A percentile compares a stretch with the other conserved stretches of the same genome.
Evolutionary conservation across 306 rosid species (phyloP).

Genomic region (Acacia acuminata): DNA sequence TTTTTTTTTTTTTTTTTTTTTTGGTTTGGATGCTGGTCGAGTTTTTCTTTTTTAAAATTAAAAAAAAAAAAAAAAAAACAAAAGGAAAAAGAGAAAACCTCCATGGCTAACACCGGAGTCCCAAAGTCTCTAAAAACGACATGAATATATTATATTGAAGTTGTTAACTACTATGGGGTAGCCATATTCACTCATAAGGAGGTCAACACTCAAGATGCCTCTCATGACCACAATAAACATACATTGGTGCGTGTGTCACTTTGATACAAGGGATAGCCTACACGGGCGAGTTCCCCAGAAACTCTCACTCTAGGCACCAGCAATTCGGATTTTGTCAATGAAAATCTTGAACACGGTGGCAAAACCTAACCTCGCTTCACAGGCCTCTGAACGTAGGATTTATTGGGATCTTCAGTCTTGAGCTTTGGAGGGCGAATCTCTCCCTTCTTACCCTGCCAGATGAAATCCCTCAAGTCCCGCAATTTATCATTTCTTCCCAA

Average conservation of each 20-base stretch:
- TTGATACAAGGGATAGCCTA: constrained; percentile 36
- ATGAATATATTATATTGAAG: background rate
- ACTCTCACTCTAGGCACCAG: background rate
- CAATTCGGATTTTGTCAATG: background rate
- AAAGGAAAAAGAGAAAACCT: too few species aligned
- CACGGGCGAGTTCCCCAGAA: constrained; percentile 17
- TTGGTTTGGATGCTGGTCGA: too few species aligned
- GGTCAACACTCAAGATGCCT: constrained; percentile 29
- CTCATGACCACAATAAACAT: constrained; percentile 31
- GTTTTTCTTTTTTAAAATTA: too few species aligned
- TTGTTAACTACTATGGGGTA: constrained; percentile 8
- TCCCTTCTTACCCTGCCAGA: constrained; percentile 82
- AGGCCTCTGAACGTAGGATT: constrained; percentile 96
- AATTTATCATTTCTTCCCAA: constrained; percentile 8
- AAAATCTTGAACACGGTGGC: constrained; percentile 12
- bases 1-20: too few species aligned
- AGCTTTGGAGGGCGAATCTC: constrained; percentile 97
- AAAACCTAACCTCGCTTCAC: constrained; percentile 77
- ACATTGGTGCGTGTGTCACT: constrained; percentile 36
- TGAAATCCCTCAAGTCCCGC: background rate
- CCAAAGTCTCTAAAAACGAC: background rate
- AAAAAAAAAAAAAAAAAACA: too few species aligned
- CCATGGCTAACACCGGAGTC: background rate
- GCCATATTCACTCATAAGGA: constrained; percentile 11
- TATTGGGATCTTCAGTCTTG: constrained; percentile 97